A percentile compares a stretch with the other conserved stretches of the same genome.
phyloP scores from a whole-genome alignment of 2,329 filamentous ascomycete genomes.

The Diaporthe sp. region DNA sequence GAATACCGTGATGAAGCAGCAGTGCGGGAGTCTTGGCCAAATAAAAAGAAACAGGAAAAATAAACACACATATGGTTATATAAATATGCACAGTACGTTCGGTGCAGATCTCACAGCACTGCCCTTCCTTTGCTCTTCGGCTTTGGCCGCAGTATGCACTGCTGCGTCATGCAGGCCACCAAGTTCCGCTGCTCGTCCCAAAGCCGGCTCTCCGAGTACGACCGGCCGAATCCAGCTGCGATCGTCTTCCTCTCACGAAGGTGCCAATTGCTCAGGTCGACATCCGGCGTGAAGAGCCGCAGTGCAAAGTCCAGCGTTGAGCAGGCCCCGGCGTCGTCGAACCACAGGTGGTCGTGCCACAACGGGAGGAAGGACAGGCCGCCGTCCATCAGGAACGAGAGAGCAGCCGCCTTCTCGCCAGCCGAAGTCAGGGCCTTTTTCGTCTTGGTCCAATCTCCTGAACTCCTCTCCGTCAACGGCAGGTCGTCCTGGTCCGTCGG shows the following conservation, averaged over 20 bases:
- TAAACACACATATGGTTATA: conserved; percentile 3
- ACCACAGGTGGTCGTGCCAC: conserved; percentile 55
- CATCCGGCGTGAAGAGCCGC: conserved; percentile 53
- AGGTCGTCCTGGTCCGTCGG: conserved; percentile 53
- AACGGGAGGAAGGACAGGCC: conserved; percentile 59
- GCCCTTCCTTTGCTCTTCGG: conserved; percentile 16
- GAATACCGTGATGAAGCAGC: conserved; percentile 26
- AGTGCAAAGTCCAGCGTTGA: conserved; percentile 64
- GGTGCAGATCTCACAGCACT: conserved; percentile 3
- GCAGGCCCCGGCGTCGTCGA: conserved; percentile 58
- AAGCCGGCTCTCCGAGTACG: conserved; percentile 58
- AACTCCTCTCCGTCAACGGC: conserved; percentile 51
- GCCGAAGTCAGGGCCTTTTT: conserved; percentile 40
- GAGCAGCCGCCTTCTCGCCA: conserved; percentile 51
- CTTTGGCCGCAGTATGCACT: conserved; percentile 52
- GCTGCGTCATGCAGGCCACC: conserved; percentile 63
- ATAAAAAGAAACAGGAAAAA: conserved; percentile 7
- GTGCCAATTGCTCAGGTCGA: conserved; percentile 57
- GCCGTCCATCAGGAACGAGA: conserved; percentile 60
- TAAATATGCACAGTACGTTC: conserved; percentile 10
- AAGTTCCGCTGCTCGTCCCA: conserved; percentile 59
- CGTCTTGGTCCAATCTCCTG: conserved; percentile 57
- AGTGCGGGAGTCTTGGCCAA: neutral
- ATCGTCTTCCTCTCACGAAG: conserved; percentile 55
- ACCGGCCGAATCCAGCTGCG: conserved; percentile 55